These are phyloP conservation scores for Monosporozyma aquatica DNA, from an alignment of 805 yeast genomes.

Conservation along the genomic window DNA sequence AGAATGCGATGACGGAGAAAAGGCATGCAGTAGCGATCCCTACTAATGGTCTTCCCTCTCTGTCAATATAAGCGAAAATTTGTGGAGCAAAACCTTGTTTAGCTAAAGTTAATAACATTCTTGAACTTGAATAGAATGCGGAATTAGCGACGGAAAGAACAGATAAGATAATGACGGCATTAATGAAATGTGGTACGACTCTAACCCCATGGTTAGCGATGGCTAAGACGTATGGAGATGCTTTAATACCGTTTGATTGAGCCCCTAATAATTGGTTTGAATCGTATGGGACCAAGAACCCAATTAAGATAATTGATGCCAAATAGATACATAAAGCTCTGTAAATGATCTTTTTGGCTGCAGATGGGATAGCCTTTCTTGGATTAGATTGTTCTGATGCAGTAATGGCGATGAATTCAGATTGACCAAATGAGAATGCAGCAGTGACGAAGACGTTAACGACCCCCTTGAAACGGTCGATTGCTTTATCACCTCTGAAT, in stretches of 20 bases:
- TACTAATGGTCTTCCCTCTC: conserved; percentile 52
- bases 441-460: conserved; percentile 45
- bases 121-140: conserved; percentile 60
- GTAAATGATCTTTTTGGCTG: conserved; percentile 48
- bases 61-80: conserved; percentile 44
- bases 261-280: conserved; percentile 37
- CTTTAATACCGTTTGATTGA: conserved; percentile 36
- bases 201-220: conserved; percentile 48
- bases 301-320: conserved; percentile 38
- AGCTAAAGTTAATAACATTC: conserved; percentile 63
- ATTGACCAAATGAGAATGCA: conserved; percentile 54
- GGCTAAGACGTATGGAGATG: conserved; percentile 67
- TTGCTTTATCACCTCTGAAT: conserved; percentile 30
- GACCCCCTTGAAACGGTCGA: conserved; percentile 48
- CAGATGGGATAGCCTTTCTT: conserved; percentile 46
- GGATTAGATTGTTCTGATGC: conserved; percentile 52
- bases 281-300: conserved; percentile 47
- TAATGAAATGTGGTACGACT: conserved; percentile 63
- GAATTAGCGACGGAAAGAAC: conserved; percentile 73
- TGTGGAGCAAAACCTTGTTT: conserved; percentile 63
- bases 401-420: conserved; percentile 49
- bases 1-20: conserved; percentile 54
- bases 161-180: conserved; percentile 61
- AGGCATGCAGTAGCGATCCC: conserved; percentile 44
- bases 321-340: conserved; percentile 44